Conservation (phyloP, 2,329 filamentous ascomycete species). For the Nemania sp. region DNA sequence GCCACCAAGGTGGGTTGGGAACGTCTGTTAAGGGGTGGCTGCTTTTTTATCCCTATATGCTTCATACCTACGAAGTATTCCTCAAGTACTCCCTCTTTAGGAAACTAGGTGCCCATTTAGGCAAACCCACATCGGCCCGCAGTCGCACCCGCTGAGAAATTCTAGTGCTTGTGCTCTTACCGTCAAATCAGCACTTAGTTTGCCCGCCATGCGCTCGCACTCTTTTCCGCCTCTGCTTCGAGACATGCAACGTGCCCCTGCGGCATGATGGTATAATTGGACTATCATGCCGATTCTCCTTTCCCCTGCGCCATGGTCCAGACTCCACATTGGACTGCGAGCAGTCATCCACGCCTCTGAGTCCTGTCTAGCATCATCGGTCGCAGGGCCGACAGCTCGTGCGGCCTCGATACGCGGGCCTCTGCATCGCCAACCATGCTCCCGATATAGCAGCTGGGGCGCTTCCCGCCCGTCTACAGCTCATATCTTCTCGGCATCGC, state of each 20-base stretch:
- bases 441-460: constrained; percentile 26
- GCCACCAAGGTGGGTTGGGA: no score
- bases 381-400: constrained; percentile 24
- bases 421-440: constrained; percentile 24
- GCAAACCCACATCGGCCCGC: constrained; percentile 17
- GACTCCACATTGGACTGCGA: constrained; percentile 39
- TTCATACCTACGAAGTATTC: no score
- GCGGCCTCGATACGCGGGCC: constrained; percentile 28
- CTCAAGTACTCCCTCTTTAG: no score
- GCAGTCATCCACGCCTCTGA: constrained; percentile 33
- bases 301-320: constrained; percentile 33
- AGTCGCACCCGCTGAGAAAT: neutral
- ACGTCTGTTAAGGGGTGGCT: no score
- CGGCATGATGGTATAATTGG: constrained; percentile 35
- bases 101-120: neutral
- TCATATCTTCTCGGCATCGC: constrained; percentile 6
- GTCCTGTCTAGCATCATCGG: constrained; percentile 12
- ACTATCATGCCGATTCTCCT: constrained; percentile 39
- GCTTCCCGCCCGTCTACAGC: constrained; percentile 15
- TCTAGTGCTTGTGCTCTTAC: no score
- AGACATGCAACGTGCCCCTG: constrained; percentile 9
- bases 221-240: constrained; percentile 7
- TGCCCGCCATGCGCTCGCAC: constrained; percentile 9
- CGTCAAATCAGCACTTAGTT: neutral
- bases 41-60: no score